A percentile compares a stretch with the other conserved stretches of the same genome.
Conservation (phyloP, 2,329 filamentous ascomycete genomes). For the Paecilomyces fulvus region DNA sequence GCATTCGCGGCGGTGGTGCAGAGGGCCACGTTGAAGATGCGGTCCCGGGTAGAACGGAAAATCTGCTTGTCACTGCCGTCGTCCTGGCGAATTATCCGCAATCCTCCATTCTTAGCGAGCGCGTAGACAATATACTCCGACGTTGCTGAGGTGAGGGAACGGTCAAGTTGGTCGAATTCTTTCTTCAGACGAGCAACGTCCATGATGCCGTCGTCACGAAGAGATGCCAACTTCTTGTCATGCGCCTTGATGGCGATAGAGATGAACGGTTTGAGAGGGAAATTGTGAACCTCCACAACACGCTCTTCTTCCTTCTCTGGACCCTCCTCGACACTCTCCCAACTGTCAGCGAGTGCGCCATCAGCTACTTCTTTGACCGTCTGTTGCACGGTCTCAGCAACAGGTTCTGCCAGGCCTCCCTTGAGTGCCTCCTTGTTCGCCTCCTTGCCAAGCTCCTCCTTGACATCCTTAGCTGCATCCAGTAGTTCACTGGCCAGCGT, state of each 20-base stretch:
- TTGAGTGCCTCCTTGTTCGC: conserved; percentile 49
- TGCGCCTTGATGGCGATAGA: conserved; percentile 61
- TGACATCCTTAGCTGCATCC: conserved; percentile 36
- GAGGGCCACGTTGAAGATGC: conserved; percentile 87
- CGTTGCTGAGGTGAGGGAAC: conserved; percentile 82
- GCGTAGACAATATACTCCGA: conserved; percentile 90
- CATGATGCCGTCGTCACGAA: conserved; percentile 75
- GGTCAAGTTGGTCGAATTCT: conserved; percentile 94
- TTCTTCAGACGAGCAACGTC: conserved; percentile 94
- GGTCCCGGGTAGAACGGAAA: conserved; percentile 83
- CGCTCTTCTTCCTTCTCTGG: conserved; percentile 58
- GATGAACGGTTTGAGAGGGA: conserved; percentile 94
- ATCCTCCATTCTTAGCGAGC: conserved; percentile 83
- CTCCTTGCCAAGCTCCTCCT: conserved; percentile 45
- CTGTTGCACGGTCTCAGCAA: conserved; percentile 48
- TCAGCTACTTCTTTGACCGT: conserved; percentile 45
- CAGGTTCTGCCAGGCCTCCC: conserved; percentile 43
- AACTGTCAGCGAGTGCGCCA: conserved; percentile 64
- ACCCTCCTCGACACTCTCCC: conserved; percentile 72
- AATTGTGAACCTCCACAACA: conserved; percentile 78
- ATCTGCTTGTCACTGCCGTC: conserved; percentile 87
- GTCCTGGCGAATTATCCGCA: conserved; percentile 89
- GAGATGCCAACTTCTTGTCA: conserved; percentile 43
- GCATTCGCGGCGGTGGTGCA: conserved; percentile 55
- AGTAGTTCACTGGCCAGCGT: conserved; percentile 22